phyloP scores from a whole-genome alignment of 2,329 filamentous ascomycete species.

The Aspergillus sclerotialis region DNA sequence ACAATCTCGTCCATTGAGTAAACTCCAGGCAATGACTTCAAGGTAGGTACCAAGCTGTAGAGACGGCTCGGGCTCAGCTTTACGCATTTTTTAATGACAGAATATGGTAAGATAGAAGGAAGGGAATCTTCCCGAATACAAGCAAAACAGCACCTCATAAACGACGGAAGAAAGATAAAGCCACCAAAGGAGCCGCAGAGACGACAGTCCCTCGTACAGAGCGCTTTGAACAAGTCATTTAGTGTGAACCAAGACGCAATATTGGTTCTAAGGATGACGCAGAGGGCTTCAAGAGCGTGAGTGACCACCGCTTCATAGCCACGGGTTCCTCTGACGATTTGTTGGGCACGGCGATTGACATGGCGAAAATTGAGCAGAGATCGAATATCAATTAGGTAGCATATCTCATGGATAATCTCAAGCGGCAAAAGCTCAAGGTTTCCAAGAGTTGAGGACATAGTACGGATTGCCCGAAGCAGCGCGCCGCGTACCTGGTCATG shows the following conservation, averaged over 20 bases:
- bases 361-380: constrained; percentile 3
- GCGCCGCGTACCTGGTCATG: background rate
- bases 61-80: background rate
- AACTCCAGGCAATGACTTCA: constrained; percentile 1
- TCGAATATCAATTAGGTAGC: constrained; percentile 1
- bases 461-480: background rate
- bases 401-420: constrained; percentile 1
- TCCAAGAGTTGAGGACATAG: constrained; percentile 2
- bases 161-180: constrained; percentile 1
- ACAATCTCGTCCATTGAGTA: constrained; percentile 2
- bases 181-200: constrained; percentile 1
- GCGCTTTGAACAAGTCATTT: constrained; percentile 2
- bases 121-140: background rate
- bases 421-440: constrained; percentile 1
- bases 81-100: background rate
- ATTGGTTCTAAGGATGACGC: constrained; percentile 1
- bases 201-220: constrained; percentile 5
- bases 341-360: constrained; percentile 2
- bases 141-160: constrained; percentile 3
- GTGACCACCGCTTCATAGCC: constrained; percentile 1
- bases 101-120: background rate
- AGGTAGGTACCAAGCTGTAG: background rate
- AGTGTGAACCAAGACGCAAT: constrained; percentile 4
- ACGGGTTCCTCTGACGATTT: constrained; percentile 1
- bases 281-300: constrained; percentile 2